Evolutionary conservation across 129 eudicot species (phyloP).

Genomic region (Flaveria sonorensis): DNA sequence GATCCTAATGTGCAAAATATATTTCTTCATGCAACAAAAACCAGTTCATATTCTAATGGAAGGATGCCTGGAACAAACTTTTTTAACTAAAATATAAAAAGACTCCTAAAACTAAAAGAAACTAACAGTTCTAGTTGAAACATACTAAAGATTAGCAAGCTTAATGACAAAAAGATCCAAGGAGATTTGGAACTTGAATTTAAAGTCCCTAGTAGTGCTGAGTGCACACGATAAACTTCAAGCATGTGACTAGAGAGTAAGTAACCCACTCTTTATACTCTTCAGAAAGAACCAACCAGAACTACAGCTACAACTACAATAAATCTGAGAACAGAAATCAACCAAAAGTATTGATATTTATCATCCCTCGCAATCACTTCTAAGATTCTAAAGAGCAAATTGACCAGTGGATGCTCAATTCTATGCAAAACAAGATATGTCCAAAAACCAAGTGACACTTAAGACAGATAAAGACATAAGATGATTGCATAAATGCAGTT

Average conservation of each 20-base stretch:
- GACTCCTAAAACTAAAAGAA: not conserved
- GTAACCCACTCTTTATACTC: not conserved
- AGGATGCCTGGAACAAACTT: not conserved
- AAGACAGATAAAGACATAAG: not conserved
- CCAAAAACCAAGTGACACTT: not conserved
- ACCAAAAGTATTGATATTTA: not conserved
- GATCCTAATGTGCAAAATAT: constrained; percentile 52
- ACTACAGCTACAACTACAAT: not conserved
- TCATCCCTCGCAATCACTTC: constrained; percentile 1
- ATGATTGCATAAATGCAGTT: not conserved
- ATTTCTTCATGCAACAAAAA: constrained; percentile 11
- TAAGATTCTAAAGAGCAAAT: not conserved
- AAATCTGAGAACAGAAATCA: not conserved
- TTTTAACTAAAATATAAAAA: not conserved
- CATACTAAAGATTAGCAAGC: not conserved
- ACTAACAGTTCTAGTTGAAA: not conserved
- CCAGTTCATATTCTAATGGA: not conserved
- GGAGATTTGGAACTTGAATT: not conserved
- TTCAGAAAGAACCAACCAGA: not conserved
- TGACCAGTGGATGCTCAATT: not conserved
- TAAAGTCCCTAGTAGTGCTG: not conserved
- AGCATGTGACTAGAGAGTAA: not conserved
- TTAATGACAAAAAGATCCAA: not conserved
- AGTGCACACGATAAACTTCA: not conserved
- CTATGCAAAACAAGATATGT: not conserved